phyloP scores from a whole-genome alignment of 2,329 filamentous ascomycete genomes.

The Nothophoma quercina region DNA sequence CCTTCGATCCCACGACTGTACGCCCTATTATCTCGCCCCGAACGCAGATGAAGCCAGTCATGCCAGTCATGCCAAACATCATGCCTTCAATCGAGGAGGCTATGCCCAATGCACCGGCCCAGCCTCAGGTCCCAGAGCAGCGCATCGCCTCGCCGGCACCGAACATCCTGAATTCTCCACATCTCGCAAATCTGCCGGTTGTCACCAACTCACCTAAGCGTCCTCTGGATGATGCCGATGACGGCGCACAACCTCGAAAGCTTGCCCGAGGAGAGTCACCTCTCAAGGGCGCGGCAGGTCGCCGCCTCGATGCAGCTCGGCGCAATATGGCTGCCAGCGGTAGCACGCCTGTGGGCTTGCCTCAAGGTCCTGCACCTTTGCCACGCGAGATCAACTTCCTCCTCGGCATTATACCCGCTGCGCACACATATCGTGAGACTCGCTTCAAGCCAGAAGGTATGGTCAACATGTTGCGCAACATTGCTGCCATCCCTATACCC shows the following conservation, averaged over 20 bases:
- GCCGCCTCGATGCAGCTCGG: constrained; percentile 79
- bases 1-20: constrained; percentile 83
- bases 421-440: constrained; percentile 74
- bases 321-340: constrained; percentile 49
- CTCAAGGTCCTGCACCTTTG: constrained; percentile 66
- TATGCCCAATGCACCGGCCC: constrained; percentile 24
- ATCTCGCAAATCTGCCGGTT: constrained; percentile 31
- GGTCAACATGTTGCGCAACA: constrained; percentile 73
- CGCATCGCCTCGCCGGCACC: constrained; percentile 37
- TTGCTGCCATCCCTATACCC: constrained; percentile 29
- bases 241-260: constrained; percentile 82
- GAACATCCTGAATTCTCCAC: constrained; percentile 39
- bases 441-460: constrained; percentile 75
- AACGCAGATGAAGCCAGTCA: constrained; percentile 71
- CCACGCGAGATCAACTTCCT: constrained; percentile 66
- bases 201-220: constrained; percentile 56
- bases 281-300: constrained; percentile 86
- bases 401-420: constrained; percentile 76
- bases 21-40: constrained; percentile 83
- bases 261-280: constrained; percentile 89
- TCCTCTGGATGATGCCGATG: constrained; percentile 67
- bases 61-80: constrained; percentile 53
- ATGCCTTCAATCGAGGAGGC: constrained; percentile 44
- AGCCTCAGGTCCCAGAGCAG: constrained; percentile 29
- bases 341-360: constrained; percentile 35